Evolutionary conservation across 2,329 filamentous ascomycete genomes (phyloP), one percentile per base, ranked within the genome.

Genomic region (Neofusicoccum sp.): DNA sequence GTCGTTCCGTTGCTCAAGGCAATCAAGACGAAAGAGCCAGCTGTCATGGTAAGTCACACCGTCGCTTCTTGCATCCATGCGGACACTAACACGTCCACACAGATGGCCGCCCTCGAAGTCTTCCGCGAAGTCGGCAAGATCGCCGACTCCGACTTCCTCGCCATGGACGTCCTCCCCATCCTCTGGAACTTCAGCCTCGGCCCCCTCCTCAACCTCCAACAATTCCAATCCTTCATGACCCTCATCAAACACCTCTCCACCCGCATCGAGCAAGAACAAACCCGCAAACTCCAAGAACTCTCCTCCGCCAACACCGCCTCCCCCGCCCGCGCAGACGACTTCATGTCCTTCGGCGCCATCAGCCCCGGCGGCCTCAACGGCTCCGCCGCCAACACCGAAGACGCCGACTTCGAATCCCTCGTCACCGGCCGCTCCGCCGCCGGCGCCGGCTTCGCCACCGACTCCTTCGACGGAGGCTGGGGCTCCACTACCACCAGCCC

Each of bases 11-110:
- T 98, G 4, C 82, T 99, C 63, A 92, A 90, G 70, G 92, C 83
- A 1, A 98, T 99, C 78, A 98, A 96, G 76, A 99, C 95, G 0
- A 98, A 96, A 72, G 95, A 99, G 73, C 95, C 95, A 0, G 93
- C 92, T 6, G 95, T 99, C 8, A 98, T 98, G 90, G 78, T 79
- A 73, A 65, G 75, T n/a, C 16, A 3, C 1, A 8, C 26, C 4
- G 5, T n/a, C 4, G 4, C 4, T 41, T 12, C 16, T 12, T 30
- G 4, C 36, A n/a, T 20, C 2, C 2, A 16, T 31, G 20, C 51
- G n/a, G n/a, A n/a, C 11, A 45, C 26, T 54, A 38, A 45, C 24
- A 28, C n/a, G 31, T 24, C n/a, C 16, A 43, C 26, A 16, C 36
- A 78, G 76, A 89, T 98, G 81, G 93, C 93, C 5, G 89, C 92